Conservation (phyloP, 345 rosid genomes). For the Pelargonium nanum region DNA sequence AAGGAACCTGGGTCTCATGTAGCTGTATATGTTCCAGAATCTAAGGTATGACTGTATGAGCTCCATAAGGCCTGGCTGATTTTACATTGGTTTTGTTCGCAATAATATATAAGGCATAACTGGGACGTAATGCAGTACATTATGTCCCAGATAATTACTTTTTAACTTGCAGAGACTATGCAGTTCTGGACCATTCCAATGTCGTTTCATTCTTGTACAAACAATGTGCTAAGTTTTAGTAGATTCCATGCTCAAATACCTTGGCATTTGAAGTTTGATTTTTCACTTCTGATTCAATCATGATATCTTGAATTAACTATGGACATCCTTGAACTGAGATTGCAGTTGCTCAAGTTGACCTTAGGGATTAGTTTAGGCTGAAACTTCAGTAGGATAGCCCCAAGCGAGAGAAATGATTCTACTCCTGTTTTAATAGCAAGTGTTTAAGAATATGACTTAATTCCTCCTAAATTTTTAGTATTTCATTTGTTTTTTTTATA, state of each 20-base stretch:
- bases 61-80: conserved; percentile 2
- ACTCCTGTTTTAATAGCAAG: neutral
- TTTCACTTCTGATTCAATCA: too few relatives aligned
- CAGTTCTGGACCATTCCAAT: neutral
- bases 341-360: neutral
- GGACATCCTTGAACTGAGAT: neutral
- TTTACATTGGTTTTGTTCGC: neutral
- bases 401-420: neutral
- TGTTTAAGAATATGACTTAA: neutral
- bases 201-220: neutral
- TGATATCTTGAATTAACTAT: neutral
- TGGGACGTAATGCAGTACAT: neutral
- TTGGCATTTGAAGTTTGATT: neutral
- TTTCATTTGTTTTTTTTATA: neutral
- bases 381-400: neutral
- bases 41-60: conserved; percentile 61
- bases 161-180: neutral
- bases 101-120: neutral
- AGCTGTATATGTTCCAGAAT: conserved; percentile 85
- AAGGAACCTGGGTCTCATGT: conserved; percentile 69
- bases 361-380: neutral
- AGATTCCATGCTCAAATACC: neutral
- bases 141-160: too few relatives aligned
- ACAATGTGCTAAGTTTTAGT: neutral
- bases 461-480: neutral